These are phyloP conservation scores for Lophiostoma macrostomum DNA, from an alignment of 495 filamentous ascomycete genomes.

Conservation along the genomic window DNA sequence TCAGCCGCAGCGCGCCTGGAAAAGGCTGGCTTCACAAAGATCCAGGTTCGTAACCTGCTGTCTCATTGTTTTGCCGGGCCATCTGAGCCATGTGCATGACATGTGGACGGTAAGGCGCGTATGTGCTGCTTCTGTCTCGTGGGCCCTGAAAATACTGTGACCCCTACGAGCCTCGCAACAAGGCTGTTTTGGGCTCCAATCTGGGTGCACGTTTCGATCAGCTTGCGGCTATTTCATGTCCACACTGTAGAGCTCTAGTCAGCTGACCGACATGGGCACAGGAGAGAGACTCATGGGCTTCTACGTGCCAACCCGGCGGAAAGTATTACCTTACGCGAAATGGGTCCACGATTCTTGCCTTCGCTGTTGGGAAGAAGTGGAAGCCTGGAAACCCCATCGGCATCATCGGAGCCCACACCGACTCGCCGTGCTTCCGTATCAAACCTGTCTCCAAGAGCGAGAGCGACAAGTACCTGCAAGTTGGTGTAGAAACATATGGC, in stretches of 20 bases:
- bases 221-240: no score
- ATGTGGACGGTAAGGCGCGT: no score
- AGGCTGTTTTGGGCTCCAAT: no score
- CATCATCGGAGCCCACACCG: conserved; percentile 96
- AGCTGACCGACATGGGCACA: conserved; percentile 33
- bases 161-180: no score
- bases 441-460: conserved; percentile 93
- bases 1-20: conserved; percentile 70
- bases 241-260: no score
- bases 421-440: conserved; percentile 84
- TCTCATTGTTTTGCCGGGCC: background rate
- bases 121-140: no score
- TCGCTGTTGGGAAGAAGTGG: conserved; percentile 91
- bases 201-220: no score
- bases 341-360: conserved; percentile 88
- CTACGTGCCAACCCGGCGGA: conserved; percentile 75
- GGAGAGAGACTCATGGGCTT: conserved; percentile 87
- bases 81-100: background rate
- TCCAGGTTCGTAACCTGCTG: conserved; percentile 55
- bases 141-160: no score
- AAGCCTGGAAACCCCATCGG: conserved; percentile 88
- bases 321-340: conserved; percentile 97
- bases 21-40: conserved; percentile 78
- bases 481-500: conserved; percentile 95
- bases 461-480: conserved; percentile 84